Base-by-base conservation (phyloP, 441 rosid genomes). In the Pelargonium fulgidum region DNA sequence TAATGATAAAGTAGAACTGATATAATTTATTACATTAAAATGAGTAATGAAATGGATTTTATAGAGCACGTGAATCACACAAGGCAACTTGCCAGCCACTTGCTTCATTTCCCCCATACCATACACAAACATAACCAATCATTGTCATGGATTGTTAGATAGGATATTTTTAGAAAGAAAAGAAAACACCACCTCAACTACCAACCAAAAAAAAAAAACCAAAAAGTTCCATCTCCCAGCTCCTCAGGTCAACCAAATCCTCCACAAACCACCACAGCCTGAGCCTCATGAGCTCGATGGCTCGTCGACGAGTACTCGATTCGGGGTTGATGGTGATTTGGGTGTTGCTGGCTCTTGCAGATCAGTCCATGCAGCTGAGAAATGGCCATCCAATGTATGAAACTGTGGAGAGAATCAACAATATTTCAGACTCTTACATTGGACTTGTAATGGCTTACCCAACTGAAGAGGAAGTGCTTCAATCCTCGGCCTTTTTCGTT, bases 401-500 rank as follows among this genome's bases (percentile, higher is more conserved):
- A 20, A 8, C 16, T 2, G 75, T 70, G 13, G 81, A 78, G 26
- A 67, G 24, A 70, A 74, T 79, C 61, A 79, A 79, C 42, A 62
- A 67, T 2, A 67, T 20, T 5, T 78, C 67, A 71, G 82, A 69
- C 11, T 76, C 83, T 3, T 74, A 66, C 2, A n/a, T 74, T 16
- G 80, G 80, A 0, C 68, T 80, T 16, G 78, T 80, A 17, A 77
- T 77, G 80, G 78, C 80, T 64, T 77, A 74, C 39, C 68, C 80
- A 16, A 72, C 83, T 7, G 80, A 80, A 24, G 71, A 74, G 70
- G 17, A 13, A 26, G 83, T 75, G 3, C 80, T 80, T 16, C 47
- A 26, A 16, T 8, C 22, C 5, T 77, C 77, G 67, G 78, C 75
- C 13, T 69, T 72, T 63, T 80, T 80, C 42, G 54, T 72, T 62